Evolutionary conservation across 2,329 filamentous ascomycete species (phyloP).

Genomic region (Aureobasidium lini): DNA sequence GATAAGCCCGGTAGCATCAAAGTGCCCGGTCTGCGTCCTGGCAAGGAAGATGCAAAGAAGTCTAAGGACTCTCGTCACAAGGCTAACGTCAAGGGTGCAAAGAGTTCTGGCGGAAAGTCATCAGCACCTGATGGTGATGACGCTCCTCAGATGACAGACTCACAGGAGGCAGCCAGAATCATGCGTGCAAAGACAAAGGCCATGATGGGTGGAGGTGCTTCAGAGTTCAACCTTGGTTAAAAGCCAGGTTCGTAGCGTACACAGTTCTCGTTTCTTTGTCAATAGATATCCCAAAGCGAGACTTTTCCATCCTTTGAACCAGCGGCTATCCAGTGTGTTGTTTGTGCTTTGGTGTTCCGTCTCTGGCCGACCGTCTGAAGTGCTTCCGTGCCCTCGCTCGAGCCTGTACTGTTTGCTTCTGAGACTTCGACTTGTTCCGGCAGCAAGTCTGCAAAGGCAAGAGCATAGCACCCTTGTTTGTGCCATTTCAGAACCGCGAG

Average conservation of each 20-base stretch:
- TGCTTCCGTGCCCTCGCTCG: neutral
- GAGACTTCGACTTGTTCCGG: neutral
- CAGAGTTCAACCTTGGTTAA: slow-evolving; percentile 52
- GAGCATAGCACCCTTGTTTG: slow-evolving; percentile 74
- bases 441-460: slow-evolving; percentile 56
- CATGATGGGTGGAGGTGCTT: slow-evolving; percentile 39
- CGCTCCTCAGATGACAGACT: slow-evolving; percentile 26
- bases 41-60: slow-evolving; percentile 39
- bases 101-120: slow-evolving; percentile 27
- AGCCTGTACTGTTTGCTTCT: neutral
- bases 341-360: slow-evolving; percentile 55
- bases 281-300: slow-evolving; percentile 90
- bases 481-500: slow-evolving; percentile 94
- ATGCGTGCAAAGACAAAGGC: slow-evolving; percentile 48
- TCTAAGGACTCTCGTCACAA: slow-evolving; percentile 36
- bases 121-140: slow-evolving; percentile 21
- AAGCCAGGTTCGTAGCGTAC: slow-evolving; percentile 6
- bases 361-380: slow-evolving; percentile 38
- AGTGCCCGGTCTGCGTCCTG: slow-evolving; percentile 43
- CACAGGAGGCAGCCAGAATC: slow-evolving; percentile 42
- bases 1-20: slow-evolving; percentile 79
- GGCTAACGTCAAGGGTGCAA: slow-evolving; percentile 22
- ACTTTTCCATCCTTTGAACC: slow-evolving; percentile 94
- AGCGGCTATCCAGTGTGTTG: slow-evolving; percentile 79
- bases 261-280: neutral